phyloP scores from a whole-genome alignment of 2,329 filamentous ascomycete genomes.

The Hyphodiscus sp. region DNA sequence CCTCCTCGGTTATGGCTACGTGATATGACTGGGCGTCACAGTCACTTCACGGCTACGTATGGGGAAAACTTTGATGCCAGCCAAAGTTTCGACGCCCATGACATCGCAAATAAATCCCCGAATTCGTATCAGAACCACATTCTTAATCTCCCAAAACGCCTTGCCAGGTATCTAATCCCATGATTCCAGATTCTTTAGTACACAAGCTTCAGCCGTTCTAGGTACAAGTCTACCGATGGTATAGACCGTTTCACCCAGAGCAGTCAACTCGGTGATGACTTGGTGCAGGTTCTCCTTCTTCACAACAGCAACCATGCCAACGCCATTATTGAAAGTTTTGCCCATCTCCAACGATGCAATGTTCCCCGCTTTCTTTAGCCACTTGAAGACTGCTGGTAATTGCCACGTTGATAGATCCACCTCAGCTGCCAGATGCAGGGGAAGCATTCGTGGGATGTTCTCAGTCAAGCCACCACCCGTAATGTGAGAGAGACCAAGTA shows the following conservation, averaged over 20 bases:
- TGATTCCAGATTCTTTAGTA: constrained; percentile 48
- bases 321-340: constrained; percentile 86
- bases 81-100: not conserved
- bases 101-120: not conserved
- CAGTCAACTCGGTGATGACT: constrained; percentile 54
- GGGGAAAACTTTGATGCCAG: no score
- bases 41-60: no score
- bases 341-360: constrained; percentile 65
- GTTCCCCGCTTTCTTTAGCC: constrained; percentile 2
- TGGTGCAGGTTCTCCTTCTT: constrained; percentile 54
- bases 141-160: not conserved
- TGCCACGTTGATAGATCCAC: constrained; percentile 73
- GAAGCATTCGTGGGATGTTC: constrained; percentile 93
- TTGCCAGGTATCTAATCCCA: constrained; percentile 23
- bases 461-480: constrained; percentile 89
- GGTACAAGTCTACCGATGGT: constrained; percentile 65
- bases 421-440: constrained; percentile 67
- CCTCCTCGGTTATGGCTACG: no score
- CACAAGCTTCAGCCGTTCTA: constrained; percentile 51
- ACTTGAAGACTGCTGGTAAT: constrained; percentile 32
- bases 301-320: constrained; percentile 91
- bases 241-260: constrained; percentile 69
- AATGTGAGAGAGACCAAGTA: constrained; percentile 95
- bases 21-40: no score
- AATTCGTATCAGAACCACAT: not conserved